Evolutionary conservation across 305 asterid genomes (phyloP), one percentile per base, ranked within the genome.

Genomic region (Fraxinus ornus): DNA sequence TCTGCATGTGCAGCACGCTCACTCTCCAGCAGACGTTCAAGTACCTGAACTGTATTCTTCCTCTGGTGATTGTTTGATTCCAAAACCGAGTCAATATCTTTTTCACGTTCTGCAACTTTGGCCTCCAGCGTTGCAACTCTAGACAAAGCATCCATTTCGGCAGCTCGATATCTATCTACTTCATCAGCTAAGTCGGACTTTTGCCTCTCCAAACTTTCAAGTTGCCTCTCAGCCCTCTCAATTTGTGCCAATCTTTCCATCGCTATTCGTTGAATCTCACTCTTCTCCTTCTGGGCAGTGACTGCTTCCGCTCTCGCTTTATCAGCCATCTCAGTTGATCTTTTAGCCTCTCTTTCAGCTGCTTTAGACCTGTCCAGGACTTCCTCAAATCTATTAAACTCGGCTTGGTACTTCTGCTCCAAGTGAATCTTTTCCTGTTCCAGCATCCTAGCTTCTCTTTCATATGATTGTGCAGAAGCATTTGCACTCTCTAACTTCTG

Each of bases 271-370:
- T 97, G 97, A 47, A 91, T 85, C 35, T 92, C 94, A 64, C 80
- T 91, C 84, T 87, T 93, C 15, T 94, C 99, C 87, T 87, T 92
- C 84, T 92, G 96, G 55, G 98, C 97, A 22, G 91, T 80, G 83
- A 88, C 97, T 44, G 99, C 98, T 89, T 93, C 98, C 0, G 91
- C 92, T 86, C 99, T 90, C 77, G 98, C 99, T 81, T 87, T 88
- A 83, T 94, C 99, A 77, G 99, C 98, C 85, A 93, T 37, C 70
- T 95, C 96, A 13, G 91, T 94, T 1, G 94, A 97, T 82, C 98
- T 88, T 86, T 92, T 92, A 22, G 95, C 93, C 72, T 94, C 97
- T 70, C 79, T 91, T 83, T 97, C 99, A 30, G 99, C 98, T 30
- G 86, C 85, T 84, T 88, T 94, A 85, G 94, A 93, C 88, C 99